phyloP scores from a whole-genome alignment of 306 rosid species.

The Hippophae gyantsensis region DNA sequence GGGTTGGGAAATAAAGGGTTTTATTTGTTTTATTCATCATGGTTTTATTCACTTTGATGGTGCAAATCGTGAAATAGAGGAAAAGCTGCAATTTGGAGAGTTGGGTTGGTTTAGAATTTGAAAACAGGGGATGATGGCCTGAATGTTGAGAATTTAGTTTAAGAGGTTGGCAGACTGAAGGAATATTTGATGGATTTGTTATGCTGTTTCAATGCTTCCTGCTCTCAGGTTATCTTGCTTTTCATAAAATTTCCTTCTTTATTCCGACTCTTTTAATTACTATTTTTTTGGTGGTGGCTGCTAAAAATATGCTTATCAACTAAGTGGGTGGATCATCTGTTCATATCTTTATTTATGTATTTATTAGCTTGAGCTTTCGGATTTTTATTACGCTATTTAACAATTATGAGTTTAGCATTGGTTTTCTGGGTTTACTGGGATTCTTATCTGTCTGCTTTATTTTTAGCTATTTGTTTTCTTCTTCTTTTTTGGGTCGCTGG shows the following conservation, averaged over 20 bases:
- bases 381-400: no score
- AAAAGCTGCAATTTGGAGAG: slow-evolving; percentile 19
- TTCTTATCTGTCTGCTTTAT: no score
- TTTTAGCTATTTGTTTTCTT: no score
- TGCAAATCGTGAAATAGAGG: slow-evolving; percentile 27
- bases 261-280: slow-evolving; percentile 1
- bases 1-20: slow-evolving; percentile 18
- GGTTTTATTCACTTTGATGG: slow-evolving; percentile 23
- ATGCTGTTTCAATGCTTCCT: slow-evolving; percentile 60
- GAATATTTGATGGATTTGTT: slow-evolving; percentile 53
- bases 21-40: slow-evolving; percentile 1
- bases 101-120: slow-evolving; percentile 36
- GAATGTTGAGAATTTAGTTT: slow-evolving; percentile 36
- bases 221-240: slow-evolving; percentile 51
- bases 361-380: no score
- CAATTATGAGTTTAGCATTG: no score
- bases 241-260: not conserved
- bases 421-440: no score
- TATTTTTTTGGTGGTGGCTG: not conserved
- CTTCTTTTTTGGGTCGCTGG: no score
- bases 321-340: no score
- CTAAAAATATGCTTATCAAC: no score
- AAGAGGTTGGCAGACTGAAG: slow-evolving; percentile 20
- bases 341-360: no score
- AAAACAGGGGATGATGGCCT: slow-evolving; percentile 26